phyloP scores from a whole-genome alignment of 2,329 filamentous ascomycete species.

The Fusarium bactridioides region DNA sequence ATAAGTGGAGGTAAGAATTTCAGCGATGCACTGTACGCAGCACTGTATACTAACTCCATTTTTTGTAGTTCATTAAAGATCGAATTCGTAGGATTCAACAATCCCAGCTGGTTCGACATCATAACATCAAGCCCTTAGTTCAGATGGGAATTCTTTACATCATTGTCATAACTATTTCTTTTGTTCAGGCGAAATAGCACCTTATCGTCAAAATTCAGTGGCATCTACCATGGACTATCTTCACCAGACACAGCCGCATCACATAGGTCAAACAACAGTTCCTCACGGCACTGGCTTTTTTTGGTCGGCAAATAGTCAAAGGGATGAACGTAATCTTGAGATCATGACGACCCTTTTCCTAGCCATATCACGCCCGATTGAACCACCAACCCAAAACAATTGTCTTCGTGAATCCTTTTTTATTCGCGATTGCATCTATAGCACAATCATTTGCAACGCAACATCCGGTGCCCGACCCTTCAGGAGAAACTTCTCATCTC shows the following conservation, averaged over 20 bases:
- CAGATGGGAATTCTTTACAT: background rate
- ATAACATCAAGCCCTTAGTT: background rate
- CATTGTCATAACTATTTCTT: conserved; percentile 7
- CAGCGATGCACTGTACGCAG: conserved; percentile 22
- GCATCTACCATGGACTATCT: background rate
- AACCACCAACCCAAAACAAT: conserved; percentile 43
- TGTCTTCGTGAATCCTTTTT: conserved; percentile 54
- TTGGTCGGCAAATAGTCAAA: conserved; percentile 39
- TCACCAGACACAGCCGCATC: conserved; percentile 7
- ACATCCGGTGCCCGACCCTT: conserved; percentile 53
- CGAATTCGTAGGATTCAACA: background rate
- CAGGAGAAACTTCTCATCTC: conserved; percentile 48
- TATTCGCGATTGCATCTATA: conserved; percentile 56
- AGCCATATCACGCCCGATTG: conserved; percentile 42
- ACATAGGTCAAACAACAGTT: conserved; percentile 3
- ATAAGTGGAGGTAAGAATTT: conserved; percentile 30
- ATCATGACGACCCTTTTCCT: conserved; percentile 41
- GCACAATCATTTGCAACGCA: conserved; percentile 54
- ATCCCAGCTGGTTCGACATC: background rate
- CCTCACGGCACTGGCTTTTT: conserved; percentile 36
- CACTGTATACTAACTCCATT: conserved; percentile 23
- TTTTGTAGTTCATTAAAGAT: background rate
- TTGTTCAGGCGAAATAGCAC: background rate
- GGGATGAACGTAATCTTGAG: conserved; percentile 45
- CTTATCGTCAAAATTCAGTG: background rate